Evolutionary conservation across 2,329 filamentous ascomycete genomes (phyloP), one percentile per base, ranked within the genome.

Genomic region (Rhynchosporium secalis): DNA sequence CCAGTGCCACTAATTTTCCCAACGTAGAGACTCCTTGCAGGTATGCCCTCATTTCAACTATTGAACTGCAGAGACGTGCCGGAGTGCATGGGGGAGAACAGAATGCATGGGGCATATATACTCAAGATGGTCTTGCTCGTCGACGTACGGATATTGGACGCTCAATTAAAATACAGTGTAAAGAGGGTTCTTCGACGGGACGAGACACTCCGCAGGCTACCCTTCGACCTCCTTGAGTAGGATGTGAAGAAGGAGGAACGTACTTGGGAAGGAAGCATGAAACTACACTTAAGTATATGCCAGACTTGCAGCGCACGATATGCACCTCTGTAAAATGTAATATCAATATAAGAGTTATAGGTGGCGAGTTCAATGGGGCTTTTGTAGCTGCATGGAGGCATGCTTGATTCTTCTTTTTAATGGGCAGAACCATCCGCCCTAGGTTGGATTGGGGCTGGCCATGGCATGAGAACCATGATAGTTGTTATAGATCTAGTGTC

Each of bases 361-460:
- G 52, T 41, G 52, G 52, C 15, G 48, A 52, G 38, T 36, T 20
- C 15, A 40, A 15, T 7, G 38, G 15, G 20, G 29, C 6, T 31
- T 20, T 26, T 2, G 31, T 15, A 51, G 29, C 15, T 13, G 47
- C 29, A 33, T 48, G 29, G 13, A 13, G 47, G 47, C 29, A n/a
- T 51, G 29, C 12, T n/a, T 7, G 7, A n/a, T 20, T 26, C n/a
- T 20, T 28, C 52, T 55, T 20, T 41, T 28, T 20, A 28, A 20
- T 55, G 52, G 38, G 52, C 52, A 36, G 38, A 43, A 55, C 36
- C 52, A 38, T 36, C 52, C 20, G 36, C 52, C 29, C 36, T 41
- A 55, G 38, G 38, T 41, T 55, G 33, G 52, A 20, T 55, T 10
- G 33, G 26, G 36, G 51, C 31, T 28, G 6, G 20, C 33, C 12